Evolutionary conservation across 306 rosid genomes (phyloP), one percentile per base, ranked within the genome.

Genomic region (Cucumis hystrix): DNA sequence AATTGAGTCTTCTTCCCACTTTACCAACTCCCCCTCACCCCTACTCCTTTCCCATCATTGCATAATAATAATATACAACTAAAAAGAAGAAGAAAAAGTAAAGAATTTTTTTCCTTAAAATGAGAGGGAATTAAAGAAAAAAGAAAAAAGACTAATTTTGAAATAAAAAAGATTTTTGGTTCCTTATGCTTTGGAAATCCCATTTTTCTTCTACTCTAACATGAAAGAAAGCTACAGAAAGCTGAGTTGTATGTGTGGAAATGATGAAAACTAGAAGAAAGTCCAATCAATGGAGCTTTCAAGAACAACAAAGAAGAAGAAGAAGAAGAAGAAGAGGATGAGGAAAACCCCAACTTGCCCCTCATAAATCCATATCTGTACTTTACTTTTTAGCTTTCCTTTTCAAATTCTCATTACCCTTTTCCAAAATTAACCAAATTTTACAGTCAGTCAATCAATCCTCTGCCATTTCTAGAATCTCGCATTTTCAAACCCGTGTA

Each of bases 401-500:
- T 20, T 21, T 21, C 63, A 5, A 57, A 3, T 57, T 57, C 5
- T 7, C 23, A 55, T 56, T 56, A 8, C 61, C 61, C 61, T 56
- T 56, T 57, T 61, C 7, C 40, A 6, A 61, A 61, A 61, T 28
- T 10, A 55, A 55, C 60, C 23, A 55, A 55, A 55, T 47, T 47
- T 13, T 18, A 55, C 23, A 55, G 54, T 47, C 25, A 55, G 20
- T 21, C 4, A 25, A 4, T 21, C 4, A 25, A 4, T 64, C 70
- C 70, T 17, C 70, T 18, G 23, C 57, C n/a, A 0, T 16, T 64
- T 72, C 77, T 85, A 90, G 82, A 90, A 90, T 82, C 96, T 88
- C 56, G 96, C 96, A 58, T 90, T 90, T 81, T 90, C 96, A 43
- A 90, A 90, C 79, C 96, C 96, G 85, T 90, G 96, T 78, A 90